Conservation (phyloP, 129 eudicot species). For the Escallonia herrerae region DNA sequence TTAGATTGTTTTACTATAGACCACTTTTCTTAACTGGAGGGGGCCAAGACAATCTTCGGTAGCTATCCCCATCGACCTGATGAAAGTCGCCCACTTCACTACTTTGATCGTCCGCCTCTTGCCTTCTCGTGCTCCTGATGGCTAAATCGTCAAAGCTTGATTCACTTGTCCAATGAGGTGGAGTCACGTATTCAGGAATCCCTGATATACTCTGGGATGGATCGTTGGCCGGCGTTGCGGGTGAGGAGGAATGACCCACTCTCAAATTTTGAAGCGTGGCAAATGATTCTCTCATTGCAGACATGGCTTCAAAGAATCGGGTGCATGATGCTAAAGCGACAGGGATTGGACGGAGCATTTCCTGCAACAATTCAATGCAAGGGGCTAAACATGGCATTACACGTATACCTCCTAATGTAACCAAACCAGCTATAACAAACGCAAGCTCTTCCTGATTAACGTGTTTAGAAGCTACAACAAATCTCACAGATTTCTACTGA, state of each 20-base stretch:
- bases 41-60: neutral
- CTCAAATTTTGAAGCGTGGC: slow-evolving; percentile 79
- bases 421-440: too few relatives aligned
- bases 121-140: slow-evolving; percentile 17
- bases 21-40: slow-evolving; percentile 2
- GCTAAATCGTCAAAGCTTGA: slow-evolving; percentile 58
- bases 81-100: slow-evolving; percentile 4
- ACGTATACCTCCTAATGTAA: neutral
- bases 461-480: too few relatives aligned
- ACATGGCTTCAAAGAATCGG: slow-evolving; percentile 93
- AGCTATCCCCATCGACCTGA: neutral
- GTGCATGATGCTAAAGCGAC: slow-evolving; percentile 97
- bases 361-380: slow-evolving; percentile 29
- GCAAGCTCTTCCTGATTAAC: too few relatives aligned
- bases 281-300: slow-evolving; percentile 97
- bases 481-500: too few relatives aligned
- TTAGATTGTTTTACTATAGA: neutral
- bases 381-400: neutral
- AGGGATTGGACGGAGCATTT: slow-evolving; percentile 95
- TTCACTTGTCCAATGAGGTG: slow-evolving; percentile 66
- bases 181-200: slow-evolving; percentile 58
- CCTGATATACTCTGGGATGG: slow-evolving; percentile 27
- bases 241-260: slow-evolving; percentile 39
- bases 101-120: slow-evolving; percentile 18
- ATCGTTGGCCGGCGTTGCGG: slow-evolving; percentile 32